Percentiles rank a stretch among this genome's conserved stretches.
phyloP scores from a whole-genome alignment of 2,329 filamentous ascomycete species.

The Furcasterigmium sp. region DNA sequence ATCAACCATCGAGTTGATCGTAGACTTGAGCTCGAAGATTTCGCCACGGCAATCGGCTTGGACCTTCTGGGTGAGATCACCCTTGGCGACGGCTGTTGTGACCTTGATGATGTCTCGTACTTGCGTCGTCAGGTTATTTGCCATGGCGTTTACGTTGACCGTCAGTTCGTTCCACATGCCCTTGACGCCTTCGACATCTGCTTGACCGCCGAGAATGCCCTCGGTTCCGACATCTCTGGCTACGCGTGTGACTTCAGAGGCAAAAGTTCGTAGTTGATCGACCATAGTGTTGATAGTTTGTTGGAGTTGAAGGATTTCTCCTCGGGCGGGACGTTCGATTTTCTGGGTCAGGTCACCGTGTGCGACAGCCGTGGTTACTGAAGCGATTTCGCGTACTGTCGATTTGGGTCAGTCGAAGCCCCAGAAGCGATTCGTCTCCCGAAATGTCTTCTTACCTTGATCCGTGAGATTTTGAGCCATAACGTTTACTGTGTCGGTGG shows the following conservation, averaged over 20 bases:
- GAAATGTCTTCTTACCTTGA: conserved; percentile 45
- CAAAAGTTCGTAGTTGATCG: conserved; percentile 77
- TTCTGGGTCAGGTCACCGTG: conserved; percentile 81
- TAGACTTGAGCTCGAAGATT: conserved; percentile 92
- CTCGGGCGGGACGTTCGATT: conserved; percentile 73
- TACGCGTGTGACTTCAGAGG: conserved; percentile 77
- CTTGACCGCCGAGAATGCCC: conserved; percentile 76
- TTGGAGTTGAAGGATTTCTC: conserved; percentile 77
- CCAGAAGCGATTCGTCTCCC: too few species aligned
- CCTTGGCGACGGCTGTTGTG: conserved; percentile 67
- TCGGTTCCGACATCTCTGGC: conserved; percentile 81
- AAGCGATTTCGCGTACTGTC: conserved; percentile 74
- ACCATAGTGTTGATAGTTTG: conserved; percentile 90
- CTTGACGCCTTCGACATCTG: conserved; percentile 77
- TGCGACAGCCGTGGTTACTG: conserved; percentile 77
- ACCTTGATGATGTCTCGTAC: conserved; percentile 91
- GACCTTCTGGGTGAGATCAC: conserved; percentile 94
- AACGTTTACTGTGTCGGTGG: conserved; percentile 58
- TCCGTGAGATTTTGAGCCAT: conserved; percentile 81
- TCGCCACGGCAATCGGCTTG: conserved; percentile 89
- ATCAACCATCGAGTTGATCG: conserved; percentile 99
- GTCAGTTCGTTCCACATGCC: conserved; percentile 88
- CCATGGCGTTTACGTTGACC: conserved; percentile 84
- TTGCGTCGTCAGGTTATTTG: conserved; percentile 80
- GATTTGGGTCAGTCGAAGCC: conserved; percentile 1